Evolutionary conservation across 768 basidiomycete species (phyloP).

Genomic region (Lyophyllum semitale): DNA sequence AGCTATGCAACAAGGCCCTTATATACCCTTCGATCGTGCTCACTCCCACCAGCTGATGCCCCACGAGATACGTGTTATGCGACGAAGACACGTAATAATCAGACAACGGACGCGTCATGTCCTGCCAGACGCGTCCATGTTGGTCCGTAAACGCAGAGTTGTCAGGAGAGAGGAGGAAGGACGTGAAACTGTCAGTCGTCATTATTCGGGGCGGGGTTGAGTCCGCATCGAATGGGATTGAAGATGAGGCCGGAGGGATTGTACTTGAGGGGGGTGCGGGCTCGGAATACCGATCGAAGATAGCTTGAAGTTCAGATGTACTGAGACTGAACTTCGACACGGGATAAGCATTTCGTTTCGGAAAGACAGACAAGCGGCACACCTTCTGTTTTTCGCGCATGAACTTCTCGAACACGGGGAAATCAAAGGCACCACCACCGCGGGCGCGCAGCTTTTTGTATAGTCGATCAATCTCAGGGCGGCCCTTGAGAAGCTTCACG

Average conservation of each 20-base stretch:
- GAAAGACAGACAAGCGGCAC: constrained; percentile 3
- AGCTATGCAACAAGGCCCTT: constrained; percentile 84
- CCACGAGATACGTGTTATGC: constrained; percentile 90
- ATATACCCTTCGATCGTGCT: constrained; percentile 96
- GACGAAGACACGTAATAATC: constrained; percentile 91
- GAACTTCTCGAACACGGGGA: constrained; percentile 44
- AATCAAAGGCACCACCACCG: constrained; percentile 39
- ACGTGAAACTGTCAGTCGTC: constrained; percentile 66
- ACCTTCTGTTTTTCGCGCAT: constrained; percentile 52
- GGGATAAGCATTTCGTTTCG: background rate
- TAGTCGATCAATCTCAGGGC: constrained; percentile 77
- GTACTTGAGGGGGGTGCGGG: constrained; percentile 26
- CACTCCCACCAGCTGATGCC: constrained; percentile 83
- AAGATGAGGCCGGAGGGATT: constrained; percentile 9
- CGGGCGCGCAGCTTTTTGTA: constrained; percentile 45
- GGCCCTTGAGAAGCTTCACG: constrained; percentile 79
- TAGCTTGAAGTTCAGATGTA: constrained; percentile 30
- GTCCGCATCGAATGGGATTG: background rate
- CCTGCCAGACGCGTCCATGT: constrained; percentile 54
- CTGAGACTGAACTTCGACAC: constrained; percentile 37
- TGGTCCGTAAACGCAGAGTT: constrained; percentile 61
- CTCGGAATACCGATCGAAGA: constrained; percentile 43
- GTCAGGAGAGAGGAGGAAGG: constrained; percentile 81
- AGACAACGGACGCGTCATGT: constrained; percentile 87
- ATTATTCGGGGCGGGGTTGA: constrained; percentile 29